Evolutionary conservation across 2,329 filamentous ascomycete species (phyloP), one percentile per base, ranked within the genome.

Genomic region (Exophiala sp.): DNA sequence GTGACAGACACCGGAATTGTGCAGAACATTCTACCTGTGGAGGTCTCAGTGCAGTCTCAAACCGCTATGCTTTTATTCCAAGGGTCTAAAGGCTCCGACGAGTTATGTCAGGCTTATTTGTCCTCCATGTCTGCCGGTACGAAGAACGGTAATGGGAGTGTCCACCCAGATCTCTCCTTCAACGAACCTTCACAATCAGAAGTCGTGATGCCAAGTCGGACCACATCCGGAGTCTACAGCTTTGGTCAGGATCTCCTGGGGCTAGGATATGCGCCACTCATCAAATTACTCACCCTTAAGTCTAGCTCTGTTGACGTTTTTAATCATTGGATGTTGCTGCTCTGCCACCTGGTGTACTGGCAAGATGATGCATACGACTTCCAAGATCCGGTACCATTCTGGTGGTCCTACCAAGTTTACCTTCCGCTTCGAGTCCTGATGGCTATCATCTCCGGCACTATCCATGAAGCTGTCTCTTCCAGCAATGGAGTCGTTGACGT

Each of bases 31-130:
- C 84, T 82, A 57, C 83, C 85, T 0, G 87, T 89, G 47, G 85
- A 88, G 64, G 88, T 85, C 64, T 88, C 88, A 50, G 84, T 85
- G 0, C 74, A 85, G 8, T 81, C 81, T 0, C 84, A 88, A 62
- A 88, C 85, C 0, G 84, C 85, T 0, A 78, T 85, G 0, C 75
- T 83, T 1, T 69, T 88, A 1, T 86, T 88, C 64, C 69, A 70
- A 33, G 65, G 69, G 2, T 69, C 70, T 5, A 62, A 66, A 4
- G 69, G 73, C 20, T 70, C 71, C 9, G 69, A 69, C 1, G 71
- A 75, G 34, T 36, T 62, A 38, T 42, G 49, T 16, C 44, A 52
- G 46, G 77, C 75, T 3, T 87, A 87, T 58, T 67, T 86, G 12
- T 72, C 72, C 0, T 60, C 76, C 0, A 66, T 84, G 0, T 29